Conservation (phyloP, 768 basidiomycete genomes). For the Arthromyces matolae region DNA sequence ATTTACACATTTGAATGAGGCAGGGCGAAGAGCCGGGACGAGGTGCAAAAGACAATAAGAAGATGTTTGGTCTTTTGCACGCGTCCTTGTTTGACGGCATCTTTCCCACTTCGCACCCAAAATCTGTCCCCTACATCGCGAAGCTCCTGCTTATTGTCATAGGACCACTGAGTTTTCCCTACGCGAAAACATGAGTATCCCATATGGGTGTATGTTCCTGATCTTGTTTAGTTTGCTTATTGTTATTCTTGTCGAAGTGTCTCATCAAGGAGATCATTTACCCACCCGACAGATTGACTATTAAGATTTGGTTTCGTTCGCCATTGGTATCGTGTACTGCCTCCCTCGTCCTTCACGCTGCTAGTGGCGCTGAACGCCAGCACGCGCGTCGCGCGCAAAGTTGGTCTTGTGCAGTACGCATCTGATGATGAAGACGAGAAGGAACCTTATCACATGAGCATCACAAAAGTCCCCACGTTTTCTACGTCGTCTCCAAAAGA, state of each 20-base stretch:
- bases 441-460: conserved; percentile 2
- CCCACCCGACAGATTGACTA: conserved; percentile 14
- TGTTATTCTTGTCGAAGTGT: conserved; percentile 29
- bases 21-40: conserved; percentile 17
- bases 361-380: neutral
- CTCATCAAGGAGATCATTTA: conserved; percentile 5
- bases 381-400: neutral
- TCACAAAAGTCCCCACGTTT: neutral
- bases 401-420: neutral
- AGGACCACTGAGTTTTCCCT: conserved; percentile 8
- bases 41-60: conserved; percentile 31
- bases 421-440: neutral
- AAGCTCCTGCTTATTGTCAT: conserved; percentile 22
- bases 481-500: neutral
- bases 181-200: conserved; percentile 13
- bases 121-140: conserved; percentile 23
- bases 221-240: conserved; percentile 27
- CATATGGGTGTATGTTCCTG: conserved; percentile 32
- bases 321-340: neutral
- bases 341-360: neutral
- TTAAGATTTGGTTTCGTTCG: conserved; percentile 16
- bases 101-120: conserved; percentile 15
- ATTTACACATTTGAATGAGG: conserved; percentile 32
- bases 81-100: conserved; percentile 5
- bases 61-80: conserved; percentile 4